Conservation (phyloP, 1,139 yeast genomes). For the Ogataea hybrid region DNA sequence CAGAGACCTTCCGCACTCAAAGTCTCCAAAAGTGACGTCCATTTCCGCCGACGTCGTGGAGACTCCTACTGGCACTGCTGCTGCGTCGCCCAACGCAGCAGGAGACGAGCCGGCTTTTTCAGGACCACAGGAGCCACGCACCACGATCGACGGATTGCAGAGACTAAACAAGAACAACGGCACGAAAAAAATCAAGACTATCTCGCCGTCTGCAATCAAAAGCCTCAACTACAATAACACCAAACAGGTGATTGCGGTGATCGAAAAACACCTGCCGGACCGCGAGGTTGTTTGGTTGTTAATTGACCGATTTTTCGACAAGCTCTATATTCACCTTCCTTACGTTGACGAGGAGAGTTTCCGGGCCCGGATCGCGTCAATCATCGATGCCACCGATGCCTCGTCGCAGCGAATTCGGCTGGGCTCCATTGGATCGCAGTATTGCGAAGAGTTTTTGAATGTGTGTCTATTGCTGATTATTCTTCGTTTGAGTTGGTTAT, state of each 20-base stretch:
- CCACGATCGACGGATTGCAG: conserved; percentile 4
- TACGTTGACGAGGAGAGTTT: conserved; percentile 39
- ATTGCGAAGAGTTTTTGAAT: conserved; percentile 34
- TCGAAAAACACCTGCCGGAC: conserved; percentile 40
- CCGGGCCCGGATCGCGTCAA: conserved; percentile 30
- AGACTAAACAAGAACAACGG: conserved; percentile 12
- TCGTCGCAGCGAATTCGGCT: conserved; percentile 31
- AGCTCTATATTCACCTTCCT: conserved; percentile 40
- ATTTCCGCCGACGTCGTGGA: conserved; percentile 24
- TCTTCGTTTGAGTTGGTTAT: conserved; percentile 47
- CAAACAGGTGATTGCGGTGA: conserved; percentile 35
- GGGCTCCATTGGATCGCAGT: conserved; percentile 30
- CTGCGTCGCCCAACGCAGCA: conserved; percentile 2
- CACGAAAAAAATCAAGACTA: conserved; percentile 26
- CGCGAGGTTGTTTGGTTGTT: conserved; percentile 37
- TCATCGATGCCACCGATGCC: conserved; percentile 34
- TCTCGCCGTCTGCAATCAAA: conserved; percentile 31
- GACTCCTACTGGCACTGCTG: conserved; percentile 1
- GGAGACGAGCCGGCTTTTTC: background rate
- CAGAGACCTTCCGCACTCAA: conserved; percentile 23
- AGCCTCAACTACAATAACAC: conserved; percentile 33
- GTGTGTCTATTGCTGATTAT: conserved; percentile 47
- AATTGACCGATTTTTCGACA: conserved; percentile 39
- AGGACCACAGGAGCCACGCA: background rate
- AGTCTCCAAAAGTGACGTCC: conserved; percentile 24